phyloP scores from a whole-genome alignment of 2,329 filamentous ascomycete species.

The Neonectria hederae region DNA sequence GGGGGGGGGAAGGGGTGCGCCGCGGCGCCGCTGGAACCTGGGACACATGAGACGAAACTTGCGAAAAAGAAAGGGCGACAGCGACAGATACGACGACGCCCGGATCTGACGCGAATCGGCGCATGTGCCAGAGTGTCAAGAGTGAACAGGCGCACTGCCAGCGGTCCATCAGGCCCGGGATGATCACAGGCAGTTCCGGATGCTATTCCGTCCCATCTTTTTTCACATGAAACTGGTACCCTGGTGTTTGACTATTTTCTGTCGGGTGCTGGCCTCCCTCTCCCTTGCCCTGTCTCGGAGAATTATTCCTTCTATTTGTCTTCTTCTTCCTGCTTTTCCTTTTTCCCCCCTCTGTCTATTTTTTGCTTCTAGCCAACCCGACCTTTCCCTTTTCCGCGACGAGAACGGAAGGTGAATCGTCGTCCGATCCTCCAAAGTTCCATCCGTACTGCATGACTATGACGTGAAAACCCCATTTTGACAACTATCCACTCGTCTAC shows the following conservation, averaged over 20 bases:
- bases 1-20: neutral
- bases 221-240: neutral
- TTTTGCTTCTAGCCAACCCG: neutral
- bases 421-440: neutral
- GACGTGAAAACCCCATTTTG: conserved; percentile 14
- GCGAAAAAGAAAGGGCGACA: conserved; percentile 22
- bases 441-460: neutral
- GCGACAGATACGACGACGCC: conserved; percentile 10
- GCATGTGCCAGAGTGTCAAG: conserved; percentile 30
- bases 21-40: conserved; percentile 18
- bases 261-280: conserved; percentile 4
- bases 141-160: neutral
- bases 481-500: neutral
- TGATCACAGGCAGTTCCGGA: neutral
- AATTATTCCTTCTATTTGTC: conserved; percentile 14
- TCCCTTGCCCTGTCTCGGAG: conserved; percentile 22
- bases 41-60: conserved; percentile 40
- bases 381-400: neutral
- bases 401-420: neutral
- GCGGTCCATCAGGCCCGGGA: neutral
- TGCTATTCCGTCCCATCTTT: neutral
- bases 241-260: neutral
- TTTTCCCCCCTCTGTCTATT: conserved; percentile 12
- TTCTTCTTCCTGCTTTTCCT: conserved; percentile 3
- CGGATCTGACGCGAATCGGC: conserved; percentile 40